Base-by-base conservation (phyloP, 192 early-diverging fungal genomes). In the Mortierella claussenii region DNA sequence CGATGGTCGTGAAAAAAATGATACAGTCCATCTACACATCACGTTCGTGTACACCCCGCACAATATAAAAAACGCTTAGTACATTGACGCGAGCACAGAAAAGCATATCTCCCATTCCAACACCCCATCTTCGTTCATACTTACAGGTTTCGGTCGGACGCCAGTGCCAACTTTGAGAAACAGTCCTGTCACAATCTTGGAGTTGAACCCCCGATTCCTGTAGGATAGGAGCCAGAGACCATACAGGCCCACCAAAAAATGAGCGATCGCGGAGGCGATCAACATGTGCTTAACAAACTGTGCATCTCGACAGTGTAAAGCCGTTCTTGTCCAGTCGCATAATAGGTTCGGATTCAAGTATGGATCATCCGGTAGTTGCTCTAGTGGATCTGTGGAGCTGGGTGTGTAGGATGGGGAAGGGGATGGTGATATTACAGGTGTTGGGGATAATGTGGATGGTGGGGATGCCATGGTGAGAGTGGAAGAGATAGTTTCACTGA, bases 21-120 rank as follows among this genome's bases (percentile, higher is more conserved):
- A 76, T 61, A 20, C 73, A 76, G 65, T 76, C 73, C 73, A 76
- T 66, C 73, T 76, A 34, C n/a, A n/a, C n/a, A n/a, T n/a, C n/a
- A n/a, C n/a, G n/a, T n/a, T n/a, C n/a, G n/a, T n/a, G n/a, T n/a
- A n/a, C n/a, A n/a, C n/a, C n/a, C n/a, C n/a, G n/a, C n/a, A n/a
- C n/a, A n/a, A n/a, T n/a, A n/a, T n/a, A n/a, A n/a, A n/a, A n/a
- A n/a, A n/a, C n/a, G n/a, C n/a, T n/a, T n/a, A n/a, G n/a, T n/a
- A n/a, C n/a, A n/a, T n/a, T n/a, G n/a, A n/a, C n/a, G n/a, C n/a
- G n/a, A n/a, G n/a, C n/a, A n/a, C n/a, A n/a, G n/a, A n/a, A n/a
- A 18, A 20, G 27, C 58, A 44, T 60, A 9, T 27, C 15, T 47
- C 8, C 8, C 26, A 15, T 30, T 11, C 46, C 17, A 1, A 31